phyloP scores from a whole-genome alignment of 2,329 filamentous ascomycete genomes.

The Paecilomyces sp. region DNA sequence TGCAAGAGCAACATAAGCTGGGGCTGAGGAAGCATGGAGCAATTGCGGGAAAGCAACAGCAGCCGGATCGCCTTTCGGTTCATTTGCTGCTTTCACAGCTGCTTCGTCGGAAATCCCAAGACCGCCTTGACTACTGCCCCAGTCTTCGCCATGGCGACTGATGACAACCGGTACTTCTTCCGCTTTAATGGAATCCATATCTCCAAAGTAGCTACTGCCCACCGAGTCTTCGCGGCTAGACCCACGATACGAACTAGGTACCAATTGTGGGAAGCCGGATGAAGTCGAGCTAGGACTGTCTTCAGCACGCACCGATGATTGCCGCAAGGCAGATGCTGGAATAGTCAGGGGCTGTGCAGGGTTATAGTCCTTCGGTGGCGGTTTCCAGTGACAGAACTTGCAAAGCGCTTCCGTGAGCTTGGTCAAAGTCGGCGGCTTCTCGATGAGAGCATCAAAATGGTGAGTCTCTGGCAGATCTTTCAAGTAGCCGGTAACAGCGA shows the following conservation, averaged over 20 bases:
- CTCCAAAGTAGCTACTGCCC: conserved; percentile 73
- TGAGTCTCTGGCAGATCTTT: conserved; percentile 93
- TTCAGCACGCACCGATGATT: conserved; percentile 57
- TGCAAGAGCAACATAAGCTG: conserved; percentile 51
- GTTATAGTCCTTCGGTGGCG: conserved; percentile 55
- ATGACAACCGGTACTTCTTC: conserved; percentile 74
- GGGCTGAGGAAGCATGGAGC: conserved; percentile 57
- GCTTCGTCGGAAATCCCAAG: conserved; percentile 67
- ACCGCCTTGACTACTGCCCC: conserved; percentile 60
- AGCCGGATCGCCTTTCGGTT: conserved; percentile 12
- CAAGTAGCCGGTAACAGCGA: conserved; percentile 95
- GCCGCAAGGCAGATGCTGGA: conserved; percentile 56
- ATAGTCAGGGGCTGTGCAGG: conserved; percentile 51
- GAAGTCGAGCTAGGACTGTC: conserved; percentile 81
- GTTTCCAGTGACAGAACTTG: conserved; percentile 87
- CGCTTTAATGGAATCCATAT: conserved; percentile 68
- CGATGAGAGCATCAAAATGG: conserved; percentile 90
- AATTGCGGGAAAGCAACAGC: conserved; percentile 45
- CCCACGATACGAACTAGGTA: conserved; percentile 68
- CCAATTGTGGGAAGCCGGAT: conserved; percentile 60
- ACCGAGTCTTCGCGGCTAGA: conserved; percentile 86
- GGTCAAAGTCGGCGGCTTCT: conserved; percentile 90
- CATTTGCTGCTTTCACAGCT: conserved; percentile 12
- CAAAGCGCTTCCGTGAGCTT: conserved; percentile 86
- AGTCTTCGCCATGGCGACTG: conserved; percentile 68